Evolutionary conservation across 306 rosid species (phyloP), one percentile per base, ranked within the genome.

Genomic region (Medicago ruthenica): DNA sequence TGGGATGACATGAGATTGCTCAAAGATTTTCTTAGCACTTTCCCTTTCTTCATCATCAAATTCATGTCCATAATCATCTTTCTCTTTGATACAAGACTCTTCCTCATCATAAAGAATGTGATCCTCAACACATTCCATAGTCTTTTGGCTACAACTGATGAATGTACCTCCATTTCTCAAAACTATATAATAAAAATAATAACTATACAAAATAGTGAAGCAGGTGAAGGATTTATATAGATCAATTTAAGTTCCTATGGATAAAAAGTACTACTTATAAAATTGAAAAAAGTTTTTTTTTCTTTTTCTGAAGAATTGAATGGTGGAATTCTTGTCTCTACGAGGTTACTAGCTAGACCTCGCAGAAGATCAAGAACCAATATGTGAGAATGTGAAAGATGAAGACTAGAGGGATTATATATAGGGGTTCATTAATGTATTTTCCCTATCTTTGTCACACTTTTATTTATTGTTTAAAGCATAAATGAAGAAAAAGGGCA

Each of bases 31-130:
- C 87, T 78, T 10, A 82, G 78, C 4, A 84, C 24, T 53, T 78
- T 88, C 7, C 92, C 88, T 76, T 87, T 86, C 70, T 88, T 86
- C 76, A 88, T 79, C 87, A 84, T 88, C 53, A 82, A 47, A 51
- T 84, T 88, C 85, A 88, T 84, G 87, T 86, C 85, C 85, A 84
- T 78, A 10, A 86, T 72, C 78, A 86, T 58, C 74, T 86, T 88
- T 73, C 92, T 82, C 86, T 86, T 88, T 40, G 92, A 88, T 22
- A 86, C 21, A 8, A 86, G 8, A 20, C 92, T 88, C 48, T 82
- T 88, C 69, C 85, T 75, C 31, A 83, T 67, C 92, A 88, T 86
- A 62, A 86, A 81, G 66, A 82, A 81, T 3, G 84, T 54, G 65
- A 84, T 73, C 77, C 89, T 86, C 36, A 88, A 47, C 67, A 84